Percentiles rank a stretch among this genome's conserved stretches.
phyloP scores from a whole-genome alignment of 2,329 filamentous ascomycete genomes.

The Colletotrichum sp. region DNA sequence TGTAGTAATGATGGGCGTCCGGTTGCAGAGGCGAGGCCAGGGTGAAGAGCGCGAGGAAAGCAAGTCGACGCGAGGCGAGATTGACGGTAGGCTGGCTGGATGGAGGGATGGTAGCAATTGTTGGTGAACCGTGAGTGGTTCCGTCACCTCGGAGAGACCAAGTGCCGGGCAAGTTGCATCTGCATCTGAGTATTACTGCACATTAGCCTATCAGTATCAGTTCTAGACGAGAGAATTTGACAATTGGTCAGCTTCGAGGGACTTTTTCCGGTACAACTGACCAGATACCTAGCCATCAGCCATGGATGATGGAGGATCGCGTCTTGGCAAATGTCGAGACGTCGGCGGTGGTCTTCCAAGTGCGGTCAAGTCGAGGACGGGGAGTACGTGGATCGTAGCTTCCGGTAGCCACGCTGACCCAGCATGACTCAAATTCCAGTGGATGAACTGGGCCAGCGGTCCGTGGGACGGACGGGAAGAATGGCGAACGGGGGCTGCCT shows the following conservation, averaged over 20 bases:
- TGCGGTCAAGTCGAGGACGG: neutral
- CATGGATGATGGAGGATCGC: neutral
- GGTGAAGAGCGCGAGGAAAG: neutral
- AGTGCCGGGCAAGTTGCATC: slow-evolving; percentile 7
- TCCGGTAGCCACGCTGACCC: neutral
- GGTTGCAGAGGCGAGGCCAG: neutral
- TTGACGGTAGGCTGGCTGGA: neutral
- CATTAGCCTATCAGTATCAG: neutral
- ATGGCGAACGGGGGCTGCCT: neutral
- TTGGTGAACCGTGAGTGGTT: neutral
- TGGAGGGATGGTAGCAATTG: neutral
- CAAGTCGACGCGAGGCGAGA: neutral
- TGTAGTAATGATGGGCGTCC: neutral
- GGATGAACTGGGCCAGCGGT: neutral
- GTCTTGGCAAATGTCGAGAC: slow-evolving; percentile 1
- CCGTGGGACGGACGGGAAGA: neutral
- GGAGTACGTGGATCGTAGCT: neutral
- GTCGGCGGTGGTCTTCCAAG: neutral
- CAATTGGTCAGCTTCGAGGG: neutral
- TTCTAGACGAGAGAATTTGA: neutral
- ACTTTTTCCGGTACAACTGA: neutral
- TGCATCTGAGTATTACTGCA: neutral
- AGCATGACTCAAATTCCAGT: neutral
- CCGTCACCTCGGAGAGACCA: neutral
- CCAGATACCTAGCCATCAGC: neutral